Evolutionary conservation across 2,329 filamentous ascomycete genomes (phyloP).

Genomic region (Exophiala calicioides): DNA sequence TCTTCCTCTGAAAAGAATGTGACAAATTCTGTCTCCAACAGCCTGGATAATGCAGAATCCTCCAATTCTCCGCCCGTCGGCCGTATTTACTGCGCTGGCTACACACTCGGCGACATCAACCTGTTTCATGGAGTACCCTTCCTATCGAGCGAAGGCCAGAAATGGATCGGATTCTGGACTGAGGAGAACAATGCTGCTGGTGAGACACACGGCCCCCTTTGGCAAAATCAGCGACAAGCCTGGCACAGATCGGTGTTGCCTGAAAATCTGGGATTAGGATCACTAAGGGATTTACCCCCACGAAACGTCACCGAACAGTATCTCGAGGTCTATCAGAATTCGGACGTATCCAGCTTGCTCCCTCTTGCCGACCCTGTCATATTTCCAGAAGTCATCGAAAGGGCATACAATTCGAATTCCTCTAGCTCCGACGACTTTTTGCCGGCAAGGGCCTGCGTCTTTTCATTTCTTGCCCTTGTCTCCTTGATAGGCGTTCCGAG

Average conservation of each 20-base stretch:
- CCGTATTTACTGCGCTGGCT: slow-evolving; percentile 50
- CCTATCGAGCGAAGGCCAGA: slow-evolving; percentile 49
- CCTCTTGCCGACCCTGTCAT: slow-evolving; percentile 52
- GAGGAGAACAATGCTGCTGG: slow-evolving; percentile 40
- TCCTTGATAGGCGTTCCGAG: slow-evolving; percentile 32
- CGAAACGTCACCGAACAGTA: slow-evolving; percentile 35
- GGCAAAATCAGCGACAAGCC: slow-evolving; percentile 39
- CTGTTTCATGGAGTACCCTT: slow-evolving; percentile 53
- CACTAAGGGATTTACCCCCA: slow-evolving; percentile 41
- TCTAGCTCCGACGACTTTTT: slow-evolving; percentile 33
- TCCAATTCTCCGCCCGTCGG: slow-evolving; percentile 7
- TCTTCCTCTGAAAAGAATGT: neutral
- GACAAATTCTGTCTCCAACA: neutral
- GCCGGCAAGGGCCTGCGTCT: slow-evolving; percentile 50
- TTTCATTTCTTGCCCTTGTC: slow-evolving; percentile 50
- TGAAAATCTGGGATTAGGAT: slow-evolving; percentile 27
- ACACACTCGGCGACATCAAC: slow-evolving; percentile 51
- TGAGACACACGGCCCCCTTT: slow-evolving; percentile 35
- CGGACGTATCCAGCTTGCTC: slow-evolving; percentile 48
- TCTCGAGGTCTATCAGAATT: slow-evolving; percentile 36
- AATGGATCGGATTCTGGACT: slow-evolving; percentile 52
- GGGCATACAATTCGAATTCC: slow-evolving; percentile 44
- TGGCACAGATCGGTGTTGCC: slow-evolving; percentile 29
- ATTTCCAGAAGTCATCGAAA: slow-evolving; percentile 48
- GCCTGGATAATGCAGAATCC: slow-evolving; percentile 34